A percentile compares a stretch with the other conserved stretches of the same genome.
These are phyloP conservation scores for Closterium sp. DNA, from an alignment of 139 green algal species.

Conservation along the genomic window DNA sequence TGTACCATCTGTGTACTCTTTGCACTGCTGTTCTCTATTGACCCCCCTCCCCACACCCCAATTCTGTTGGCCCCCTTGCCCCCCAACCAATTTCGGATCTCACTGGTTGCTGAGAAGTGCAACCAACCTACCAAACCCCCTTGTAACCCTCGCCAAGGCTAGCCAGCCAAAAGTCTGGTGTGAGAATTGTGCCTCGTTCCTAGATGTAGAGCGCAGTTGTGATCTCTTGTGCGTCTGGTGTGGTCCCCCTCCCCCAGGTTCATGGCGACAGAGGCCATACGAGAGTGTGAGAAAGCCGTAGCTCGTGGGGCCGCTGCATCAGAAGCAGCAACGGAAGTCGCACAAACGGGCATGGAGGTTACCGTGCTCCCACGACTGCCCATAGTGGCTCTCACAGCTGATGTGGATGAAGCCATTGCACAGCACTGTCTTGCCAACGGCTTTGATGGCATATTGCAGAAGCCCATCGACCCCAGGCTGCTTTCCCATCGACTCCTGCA, in stretches of 20 bases:
- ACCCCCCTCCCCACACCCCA: too few relatives aligned
- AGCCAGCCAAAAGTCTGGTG: too few relatives aligned
- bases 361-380: neutral
- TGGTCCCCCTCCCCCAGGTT: neutral
- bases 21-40: too few relatives aligned
- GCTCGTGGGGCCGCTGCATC: neutral
- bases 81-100: too few relatives aligned
- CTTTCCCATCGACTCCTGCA: neutral
- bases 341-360: neutral
- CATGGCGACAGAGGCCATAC: neutral
- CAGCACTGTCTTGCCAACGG: neutral
- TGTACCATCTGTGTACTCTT: too few relatives aligned
- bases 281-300: neutral
- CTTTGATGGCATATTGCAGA: neutral
- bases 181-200: neutral
- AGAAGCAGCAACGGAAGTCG: neutral
- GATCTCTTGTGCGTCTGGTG: neutral
- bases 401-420: neutral
- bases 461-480: neutral
- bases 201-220: too few relatives aligned
- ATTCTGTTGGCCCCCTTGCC: too few relatives aligned
- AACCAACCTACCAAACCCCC: too few relatives aligned
- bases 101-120: too few relatives aligned
- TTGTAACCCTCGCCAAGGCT: too few relatives aligned
- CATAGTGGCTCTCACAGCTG: neutral